Evolutionary conservation across 2,329 filamentous ascomycete genomes (phyloP), one percentile per base, ranked within the genome.

Genomic region (Dothistroma pini): DNA sequence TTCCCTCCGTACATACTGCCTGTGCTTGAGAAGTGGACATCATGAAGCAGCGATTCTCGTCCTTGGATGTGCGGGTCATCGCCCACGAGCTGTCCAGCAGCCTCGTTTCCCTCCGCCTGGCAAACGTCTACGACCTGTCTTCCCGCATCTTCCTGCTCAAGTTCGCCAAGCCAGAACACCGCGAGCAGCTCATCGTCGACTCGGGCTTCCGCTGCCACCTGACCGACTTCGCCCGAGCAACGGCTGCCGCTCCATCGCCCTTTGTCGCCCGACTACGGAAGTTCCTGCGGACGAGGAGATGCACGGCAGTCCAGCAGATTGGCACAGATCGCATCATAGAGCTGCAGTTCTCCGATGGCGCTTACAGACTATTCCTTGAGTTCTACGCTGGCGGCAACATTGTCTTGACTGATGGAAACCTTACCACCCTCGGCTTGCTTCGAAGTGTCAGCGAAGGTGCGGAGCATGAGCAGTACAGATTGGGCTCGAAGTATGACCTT

Each of bases 361-460:
- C 88, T 68, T 97, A 96, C 73, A 84, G 89, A 48, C 76, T 99
- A 22, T 97, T 91, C 73, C 80, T 99, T 31, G 95, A 99, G 77
- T 99, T 99, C 78, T 99, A 96, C 74, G 93, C 95, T 0, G 90
- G 90, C 56, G 95, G 95, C 51, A 99, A 99, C 73, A 88, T 99
- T 63, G 91, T 99, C 63, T 81, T 99, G 57, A 96, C 95, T 2
- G 92, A 97, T 72, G 84, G 83, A 55, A 88, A 96, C 25, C 80
- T 93, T 56, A 95, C 89, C 64, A 93, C 97, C 58, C 75, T 97
- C 38, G 86, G 89, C 0, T 78, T 99, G 21, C 80, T 95, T 67
- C 86, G 95, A 58, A 88, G 89, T 65, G 93, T 97, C 1, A 80
- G 86, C 4, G 90, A 92, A 69, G 89, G 89, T 2, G 88, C 89